A percentile compares a stretch with the other conserved stretches of the same genome.
These are phyloP conservation scores for Primulina tabacum DNA, from an alignment of 257 asterid genomes.

Conservation along the genomic window DNA sequence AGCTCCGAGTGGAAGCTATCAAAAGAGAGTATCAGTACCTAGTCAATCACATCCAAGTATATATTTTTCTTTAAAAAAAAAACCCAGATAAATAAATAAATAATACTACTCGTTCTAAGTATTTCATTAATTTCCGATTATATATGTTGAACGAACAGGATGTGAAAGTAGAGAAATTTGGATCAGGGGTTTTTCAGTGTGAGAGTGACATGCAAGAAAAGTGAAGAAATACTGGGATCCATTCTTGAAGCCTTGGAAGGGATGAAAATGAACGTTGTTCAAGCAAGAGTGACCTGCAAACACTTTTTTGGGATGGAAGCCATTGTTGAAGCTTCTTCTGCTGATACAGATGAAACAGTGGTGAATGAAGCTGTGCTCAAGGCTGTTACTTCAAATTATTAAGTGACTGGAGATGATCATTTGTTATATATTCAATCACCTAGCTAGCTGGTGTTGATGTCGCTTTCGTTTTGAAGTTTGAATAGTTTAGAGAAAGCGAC, in stretches of 20 bases:
- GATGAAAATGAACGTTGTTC: slow-evolving; percentile 40
- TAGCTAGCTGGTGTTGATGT: neutral
- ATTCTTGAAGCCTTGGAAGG: slow-evolving; percentile 60
- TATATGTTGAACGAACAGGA: slow-evolving; percentile 33
- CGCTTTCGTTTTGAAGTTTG: neutral
- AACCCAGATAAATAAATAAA: no score
- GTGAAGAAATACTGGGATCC: slow-evolving; percentile 42
- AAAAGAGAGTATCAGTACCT: slow-evolving; percentile 52
- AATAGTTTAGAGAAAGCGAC: neutral
- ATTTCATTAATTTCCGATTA: no score
- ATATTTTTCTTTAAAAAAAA: no score
- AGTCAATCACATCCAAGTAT: slow-evolving; percentile 44
- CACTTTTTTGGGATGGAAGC: slow-evolving; percentile 68
- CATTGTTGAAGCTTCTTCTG: slow-evolving; percentile 44
- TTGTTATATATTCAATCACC: neutral
- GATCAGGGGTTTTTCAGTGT: slow-evolving; percentile 36
- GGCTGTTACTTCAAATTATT: slow-evolving; percentile 27
- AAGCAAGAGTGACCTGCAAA: slow-evolving; percentile 47
- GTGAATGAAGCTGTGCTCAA: slow-evolving; percentile 40
- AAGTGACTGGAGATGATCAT: neutral
- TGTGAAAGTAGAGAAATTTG: slow-evolving; percentile 75
- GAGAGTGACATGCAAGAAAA: slow-evolving; percentile 60
- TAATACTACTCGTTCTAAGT: no score
- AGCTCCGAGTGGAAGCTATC: slow-evolving; percentile 67
- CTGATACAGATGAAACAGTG: slow-evolving; percentile 30